These are phyloP conservation scores for Monosporascus cannonballus DNA, from an alignment of 2,329 filamentous ascomycete species.

Conservation along the genomic window DNA sequence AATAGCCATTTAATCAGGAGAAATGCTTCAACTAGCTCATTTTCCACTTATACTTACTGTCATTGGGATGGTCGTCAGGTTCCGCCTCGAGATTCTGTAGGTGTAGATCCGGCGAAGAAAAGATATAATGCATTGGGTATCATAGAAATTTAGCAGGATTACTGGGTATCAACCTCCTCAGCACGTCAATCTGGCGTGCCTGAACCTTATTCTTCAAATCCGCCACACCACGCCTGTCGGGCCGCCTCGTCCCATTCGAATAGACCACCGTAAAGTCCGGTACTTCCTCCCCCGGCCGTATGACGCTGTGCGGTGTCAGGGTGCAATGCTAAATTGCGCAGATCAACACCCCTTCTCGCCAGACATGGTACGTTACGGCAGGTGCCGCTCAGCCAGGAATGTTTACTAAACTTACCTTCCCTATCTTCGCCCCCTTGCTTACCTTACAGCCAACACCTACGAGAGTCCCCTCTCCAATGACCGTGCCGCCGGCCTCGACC, in stretches of 20 bases:
- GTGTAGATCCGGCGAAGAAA: too few species aligned
- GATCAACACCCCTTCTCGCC: neutral
- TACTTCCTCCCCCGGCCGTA: slow-evolving; percentile 52
- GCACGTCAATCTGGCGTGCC: slow-evolving; percentile 60
- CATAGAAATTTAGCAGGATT: slow-evolving; percentile 48
- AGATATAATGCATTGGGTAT: slow-evolving; percentile 6
- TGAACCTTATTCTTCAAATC: slow-evolving; percentile 59
- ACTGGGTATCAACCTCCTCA: slow-evolving; percentile 61
- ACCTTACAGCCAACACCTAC: slow-evolving; percentile 56
- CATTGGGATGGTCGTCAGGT: too few species aligned
- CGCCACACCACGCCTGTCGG: slow-evolving; percentile 54
- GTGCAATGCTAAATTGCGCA: slow-evolving; percentile 54
- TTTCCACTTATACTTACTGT: too few species aligned
- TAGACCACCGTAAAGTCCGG: slow-evolving; percentile 66
- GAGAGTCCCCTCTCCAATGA: slow-evolving; percentile 53
- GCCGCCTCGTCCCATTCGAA: slow-evolving; percentile 53
- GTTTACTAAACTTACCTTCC: slow-evolving; percentile 43
- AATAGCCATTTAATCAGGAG: too few species aligned
- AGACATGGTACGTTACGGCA: too few species aligned
- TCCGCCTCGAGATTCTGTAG: too few species aligned
- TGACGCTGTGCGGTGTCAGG: slow-evolving; percentile 56
- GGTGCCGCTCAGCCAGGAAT: neutral
- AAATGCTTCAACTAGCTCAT: too few species aligned
- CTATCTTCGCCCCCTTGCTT: slow-evolving; percentile 54
- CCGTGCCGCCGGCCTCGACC: slow-evolving; percentile 57